Conservation (phyloP, 345 rosid species). For the Populus tremula region DNA sequence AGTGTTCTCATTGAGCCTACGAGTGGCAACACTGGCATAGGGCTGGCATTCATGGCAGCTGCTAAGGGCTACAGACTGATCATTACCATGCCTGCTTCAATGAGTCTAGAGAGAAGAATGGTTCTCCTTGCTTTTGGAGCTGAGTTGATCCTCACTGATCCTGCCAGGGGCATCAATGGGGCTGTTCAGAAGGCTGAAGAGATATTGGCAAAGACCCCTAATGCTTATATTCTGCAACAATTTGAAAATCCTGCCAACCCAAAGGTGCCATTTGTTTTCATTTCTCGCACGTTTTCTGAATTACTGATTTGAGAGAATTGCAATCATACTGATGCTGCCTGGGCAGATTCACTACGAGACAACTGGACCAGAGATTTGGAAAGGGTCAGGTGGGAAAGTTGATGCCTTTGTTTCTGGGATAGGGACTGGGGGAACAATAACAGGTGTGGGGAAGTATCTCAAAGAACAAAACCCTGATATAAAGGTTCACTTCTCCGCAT, state of each 20-base stretch:
- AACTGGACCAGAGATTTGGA: conserved; percentile 68
- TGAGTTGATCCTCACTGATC: conserved; percentile 69
- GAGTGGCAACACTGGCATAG: conserved; percentile 69
- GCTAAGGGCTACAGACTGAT: conserved; percentile 70
- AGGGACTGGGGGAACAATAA: conserved; percentile 67
- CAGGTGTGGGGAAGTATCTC: conserved; percentile 58
- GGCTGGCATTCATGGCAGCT: conserved; percentile 75
- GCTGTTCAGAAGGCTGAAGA: conserved; percentile 72
- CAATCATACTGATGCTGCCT: background rate
- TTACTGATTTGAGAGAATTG: conserved; percentile 1
- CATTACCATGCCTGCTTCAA: conserved; percentile 73
- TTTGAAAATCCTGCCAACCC: conserved; percentile 74
- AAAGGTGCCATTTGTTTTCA: conserved; percentile 43
- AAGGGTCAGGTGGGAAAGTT: conserved; percentile 55
- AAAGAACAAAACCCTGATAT: conserved; percentile 65
- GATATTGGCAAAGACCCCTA: conserved; percentile 54
- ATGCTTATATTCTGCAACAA: conserved; percentile 61
- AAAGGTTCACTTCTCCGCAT: conserved; percentile 39
- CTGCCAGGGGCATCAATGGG: conserved; percentile 66
- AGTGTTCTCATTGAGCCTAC: conserved; percentile 74
- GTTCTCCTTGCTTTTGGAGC: conserved; percentile 77
- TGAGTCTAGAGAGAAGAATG: conserved; percentile 86
- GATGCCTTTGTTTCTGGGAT: conserved; percentile 64
- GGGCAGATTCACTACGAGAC: conserved; percentile 61
- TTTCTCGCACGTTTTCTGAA: background rate